Conservation (phyloP, 140 eudicot species). For the Oenanthe javanica region DNA sequence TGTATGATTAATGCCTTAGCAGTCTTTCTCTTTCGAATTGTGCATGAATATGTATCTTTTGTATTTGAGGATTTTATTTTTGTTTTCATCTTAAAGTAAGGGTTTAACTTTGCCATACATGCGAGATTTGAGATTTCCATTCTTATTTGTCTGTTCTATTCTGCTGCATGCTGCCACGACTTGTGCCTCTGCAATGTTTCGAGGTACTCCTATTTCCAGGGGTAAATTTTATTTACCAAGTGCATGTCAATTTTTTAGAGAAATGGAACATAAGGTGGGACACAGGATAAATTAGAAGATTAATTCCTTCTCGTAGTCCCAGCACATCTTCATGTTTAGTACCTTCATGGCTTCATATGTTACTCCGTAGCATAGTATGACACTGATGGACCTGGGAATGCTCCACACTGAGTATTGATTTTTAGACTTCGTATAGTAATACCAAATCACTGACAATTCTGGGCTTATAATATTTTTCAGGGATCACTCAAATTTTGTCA, state of each 20-base stretch:
- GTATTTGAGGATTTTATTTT: background rate
- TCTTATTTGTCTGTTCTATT: background rate
- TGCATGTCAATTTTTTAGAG: background rate
- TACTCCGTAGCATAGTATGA: background rate
- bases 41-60: background rate
- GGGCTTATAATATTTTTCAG: constrained; percentile 30
- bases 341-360: background rate
- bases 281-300: background rate
- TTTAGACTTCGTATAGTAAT: background rate
- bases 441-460: background rate
- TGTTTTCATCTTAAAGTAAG: background rate
- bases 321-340: background rate
- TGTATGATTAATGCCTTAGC: background rate
- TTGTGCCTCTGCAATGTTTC: background rate
- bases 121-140: background rate
- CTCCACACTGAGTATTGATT: background rate
- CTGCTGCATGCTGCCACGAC: background rate
- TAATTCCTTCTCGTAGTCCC: background rate
- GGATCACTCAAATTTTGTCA: constrained; percentile 85
- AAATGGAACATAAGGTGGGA: background rate
- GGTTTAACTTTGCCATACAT: background rate
- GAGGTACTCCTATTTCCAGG: background rate
- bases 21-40: background rate
- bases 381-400: background rate
- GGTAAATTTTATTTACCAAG: background rate